phyloP scores from a whole-genome alignment of 1,139 yeast genomes.

The Scheffersomyces parashehatae region DNA sequence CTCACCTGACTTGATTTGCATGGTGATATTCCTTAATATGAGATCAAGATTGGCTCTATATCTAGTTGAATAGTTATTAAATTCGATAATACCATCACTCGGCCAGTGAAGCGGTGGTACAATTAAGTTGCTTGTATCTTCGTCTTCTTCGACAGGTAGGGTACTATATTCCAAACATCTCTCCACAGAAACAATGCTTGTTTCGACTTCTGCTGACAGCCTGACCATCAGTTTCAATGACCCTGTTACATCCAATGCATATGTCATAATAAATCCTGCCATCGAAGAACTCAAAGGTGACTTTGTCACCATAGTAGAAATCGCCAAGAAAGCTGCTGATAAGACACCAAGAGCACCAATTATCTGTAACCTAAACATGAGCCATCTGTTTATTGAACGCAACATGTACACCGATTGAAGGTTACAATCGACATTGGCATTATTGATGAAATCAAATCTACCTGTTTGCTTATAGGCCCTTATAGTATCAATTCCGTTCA shows the following conservation, averaged over 20 bases:
- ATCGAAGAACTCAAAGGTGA: conserved; percentile 60
- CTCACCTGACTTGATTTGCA: conserved; percentile 72
- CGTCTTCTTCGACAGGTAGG: conserved; percentile 57
- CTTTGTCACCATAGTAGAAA: conserved; percentile 25
- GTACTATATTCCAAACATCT: conserved; percentile 71
- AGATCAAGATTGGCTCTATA: conserved; percentile 84
- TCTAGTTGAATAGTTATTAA: conserved; percentile 75
- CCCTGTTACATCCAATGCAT: conserved; percentile 64
- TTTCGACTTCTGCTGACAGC: conserved; percentile 71
- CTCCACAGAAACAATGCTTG: conserved; percentile 75
- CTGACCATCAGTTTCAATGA: conserved; percentile 63
- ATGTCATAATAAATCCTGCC: conserved; percentile 74
- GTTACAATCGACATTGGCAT: conserved; percentile 63
- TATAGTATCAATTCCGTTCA: conserved; percentile 61
- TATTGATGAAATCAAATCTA: conserved; percentile 56
- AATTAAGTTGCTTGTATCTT: conserved; percentile 17
- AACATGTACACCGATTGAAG: conserved; percentile 58
- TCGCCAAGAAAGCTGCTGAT: conserved; percentile 56
- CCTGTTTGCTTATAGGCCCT: conserved; percentile 54
- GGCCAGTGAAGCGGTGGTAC: conserved; percentile 70
- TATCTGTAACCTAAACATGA: conserved; percentile 64
- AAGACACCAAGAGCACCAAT: conserved; percentile 68
- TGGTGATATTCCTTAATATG: conserved; percentile 69
- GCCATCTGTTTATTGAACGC: conserved; percentile 69
- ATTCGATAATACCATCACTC: conserved; percentile 64